A percentile compares a stretch with the other conserved stretches of the same genome.
These are phyloP conservation scores for Alternaria solani DNA, from an alignment of 2,329 filamentous ascomycete species.

Conservation along the genomic window DNA sequence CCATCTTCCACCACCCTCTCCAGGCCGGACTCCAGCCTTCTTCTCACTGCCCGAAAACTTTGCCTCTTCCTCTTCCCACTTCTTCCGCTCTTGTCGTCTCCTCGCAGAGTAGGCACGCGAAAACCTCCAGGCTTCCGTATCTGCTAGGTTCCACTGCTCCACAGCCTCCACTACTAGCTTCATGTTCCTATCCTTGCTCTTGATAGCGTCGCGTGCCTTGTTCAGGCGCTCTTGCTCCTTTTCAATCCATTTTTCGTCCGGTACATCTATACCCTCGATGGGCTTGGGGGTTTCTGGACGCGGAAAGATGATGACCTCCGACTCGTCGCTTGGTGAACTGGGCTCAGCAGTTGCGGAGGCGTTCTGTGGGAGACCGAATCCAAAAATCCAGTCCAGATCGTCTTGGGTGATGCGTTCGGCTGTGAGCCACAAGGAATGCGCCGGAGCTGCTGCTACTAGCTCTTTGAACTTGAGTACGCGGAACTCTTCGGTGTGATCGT, in stretches of 20 bases:
- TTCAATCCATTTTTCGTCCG: conserved; percentile 61
- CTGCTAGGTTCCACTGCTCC: conserved; percentile 67
- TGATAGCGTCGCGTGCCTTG: conserved; percentile 56
- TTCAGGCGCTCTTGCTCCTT: conserved; percentile 66
- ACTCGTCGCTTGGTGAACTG: conserved; percentile 65
- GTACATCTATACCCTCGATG: conserved; percentile 60
- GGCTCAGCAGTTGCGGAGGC: conserved; percentile 63
- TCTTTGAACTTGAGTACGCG: conserved; percentile 82
- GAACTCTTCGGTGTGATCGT: conserved; percentile 67
- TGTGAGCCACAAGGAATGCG: conserved; percentile 80
- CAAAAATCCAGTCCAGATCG: conserved; percentile 90
- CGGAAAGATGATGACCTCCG: conserved; percentile 57
- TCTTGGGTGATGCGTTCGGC: conserved; percentile 69
- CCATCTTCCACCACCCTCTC: conserved; percentile 49
- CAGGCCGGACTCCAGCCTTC: conserved; percentile 58
- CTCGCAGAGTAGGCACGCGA: conserved; percentile 72
- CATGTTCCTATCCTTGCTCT: conserved; percentile 43
- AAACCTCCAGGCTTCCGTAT: conserved; percentile 81
- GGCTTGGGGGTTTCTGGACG: conserved; percentile 58
- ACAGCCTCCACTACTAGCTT: conserved; percentile 51
- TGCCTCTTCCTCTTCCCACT: conserved; percentile 76
- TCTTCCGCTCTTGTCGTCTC: conserved; percentile 66
- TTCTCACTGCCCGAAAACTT: conserved; percentile 69
- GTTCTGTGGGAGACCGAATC: conserved; percentile 76
- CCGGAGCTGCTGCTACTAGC: conserved; percentile 71